These are phyloP conservation scores for Aspergillus phoenicis DNA, from an alignment of 2,329 filamentous ascomycete genomes.

Conservation along the genomic window DNA sequence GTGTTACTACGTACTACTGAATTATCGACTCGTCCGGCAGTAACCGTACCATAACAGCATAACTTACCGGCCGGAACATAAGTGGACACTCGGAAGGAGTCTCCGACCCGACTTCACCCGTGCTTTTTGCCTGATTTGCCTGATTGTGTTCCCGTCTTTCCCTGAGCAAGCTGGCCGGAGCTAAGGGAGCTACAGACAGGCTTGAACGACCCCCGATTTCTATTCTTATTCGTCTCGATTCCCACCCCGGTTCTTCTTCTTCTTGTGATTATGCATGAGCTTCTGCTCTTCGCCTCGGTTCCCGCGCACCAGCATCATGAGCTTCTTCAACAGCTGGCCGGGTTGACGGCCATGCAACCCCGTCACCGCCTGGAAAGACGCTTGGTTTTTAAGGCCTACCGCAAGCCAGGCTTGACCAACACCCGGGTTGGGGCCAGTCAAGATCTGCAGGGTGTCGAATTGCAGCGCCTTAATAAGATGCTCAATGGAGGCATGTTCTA, in stretches of 20 bases:
- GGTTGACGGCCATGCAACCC: conserved; percentile 64
- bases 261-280: conserved; percentile 58
- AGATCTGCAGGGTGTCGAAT: conserved; percentile 46
- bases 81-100: conserved; percentile 10
- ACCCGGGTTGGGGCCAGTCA: conserved; percentile 48
- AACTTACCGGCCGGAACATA: background rate
- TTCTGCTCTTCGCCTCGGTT: conserved; percentile 63
- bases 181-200: background rate
- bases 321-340: conserved; percentile 63
- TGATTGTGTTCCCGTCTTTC: background rate
- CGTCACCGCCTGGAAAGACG: conserved; percentile 56
- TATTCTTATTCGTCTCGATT: conserved; percentile 12
- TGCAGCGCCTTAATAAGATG: conserved; percentile 51
- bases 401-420: conserved; percentile 47
- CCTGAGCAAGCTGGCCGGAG: background rate
- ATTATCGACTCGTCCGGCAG: no score
- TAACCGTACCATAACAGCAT: conserved; percentile 5
- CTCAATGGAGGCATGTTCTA: conserved; percentile 57
- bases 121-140: background rate
- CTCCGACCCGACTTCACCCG: conserved; percentile 21
- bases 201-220: background rate
- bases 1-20: background rate
- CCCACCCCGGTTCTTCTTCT: background rate
- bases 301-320: conserved; percentile 60
- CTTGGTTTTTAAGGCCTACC: conserved; percentile 60